A percentile compares a stretch with the other conserved stretches of the same genome.
Conservation (phyloP, 139 green algal genomes). For the Tetraselmis striata region DNA sequence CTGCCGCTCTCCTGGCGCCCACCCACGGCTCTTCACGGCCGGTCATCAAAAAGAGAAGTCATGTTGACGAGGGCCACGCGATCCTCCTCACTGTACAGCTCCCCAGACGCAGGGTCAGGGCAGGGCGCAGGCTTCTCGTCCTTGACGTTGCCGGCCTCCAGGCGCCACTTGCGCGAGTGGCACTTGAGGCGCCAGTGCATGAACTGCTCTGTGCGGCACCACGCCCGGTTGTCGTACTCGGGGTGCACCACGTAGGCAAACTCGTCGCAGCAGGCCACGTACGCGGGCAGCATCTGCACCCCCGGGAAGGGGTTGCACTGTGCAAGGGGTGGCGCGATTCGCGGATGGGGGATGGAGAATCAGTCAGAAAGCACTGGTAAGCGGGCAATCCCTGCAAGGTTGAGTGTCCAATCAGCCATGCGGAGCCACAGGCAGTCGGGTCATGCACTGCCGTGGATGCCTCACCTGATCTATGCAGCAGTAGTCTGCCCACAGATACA, state of each 20-base stretch:
- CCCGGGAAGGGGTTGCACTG: slow-evolving; percentile 14
- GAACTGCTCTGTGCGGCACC: slow-evolving; percentile 28
- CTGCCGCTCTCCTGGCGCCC: too few species aligned
- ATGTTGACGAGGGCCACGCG: slow-evolving; percentile 25
- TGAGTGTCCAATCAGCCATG: too few species aligned
- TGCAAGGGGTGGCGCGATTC: too few species aligned
- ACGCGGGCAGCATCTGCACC: slow-evolving; percentile 18
- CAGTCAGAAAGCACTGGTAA: too few species aligned
- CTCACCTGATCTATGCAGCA: slow-evolving; percentile 15
- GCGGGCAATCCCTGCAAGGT: too few species aligned
- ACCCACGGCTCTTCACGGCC: too few species aligned
- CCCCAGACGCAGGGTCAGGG: background rate
- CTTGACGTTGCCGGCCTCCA: background rate
- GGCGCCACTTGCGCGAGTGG: background rate
- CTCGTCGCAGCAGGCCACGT: slow-evolving; percentile 26
- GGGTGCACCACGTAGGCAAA: slow-evolving; percentile 22
- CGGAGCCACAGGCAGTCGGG: too few species aligned
- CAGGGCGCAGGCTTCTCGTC: background rate
- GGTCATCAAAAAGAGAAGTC: slow-evolving; percentile 1
- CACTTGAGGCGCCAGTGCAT: slow-evolving; percentile 25
- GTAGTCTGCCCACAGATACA: slow-evolving; percentile 27
- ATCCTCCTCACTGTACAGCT: slow-evolving; percentile 19
- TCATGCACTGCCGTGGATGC: too few species aligned
- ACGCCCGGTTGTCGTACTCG: slow-evolving; percentile 23
- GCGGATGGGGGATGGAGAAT: too few species aligned